Base-by-base conservation (phyloP, 176 grass and related monocot species). In the Avena insularis region DNA sequence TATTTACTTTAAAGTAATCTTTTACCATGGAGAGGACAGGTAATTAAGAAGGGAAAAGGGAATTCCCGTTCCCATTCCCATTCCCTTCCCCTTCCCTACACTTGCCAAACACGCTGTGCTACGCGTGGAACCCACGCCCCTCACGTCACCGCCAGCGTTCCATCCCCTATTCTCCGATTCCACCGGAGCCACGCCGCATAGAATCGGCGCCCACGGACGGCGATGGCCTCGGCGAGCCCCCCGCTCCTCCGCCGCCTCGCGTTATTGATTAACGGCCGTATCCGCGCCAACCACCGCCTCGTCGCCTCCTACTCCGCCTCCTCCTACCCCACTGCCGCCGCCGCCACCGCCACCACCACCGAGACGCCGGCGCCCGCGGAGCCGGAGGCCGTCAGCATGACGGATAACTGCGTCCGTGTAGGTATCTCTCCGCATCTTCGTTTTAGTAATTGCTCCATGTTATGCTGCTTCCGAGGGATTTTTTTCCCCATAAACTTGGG, bases 351-450 rank as follows among this genome's bases (percentile, higher is more conserved):
- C 59, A 4, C 55, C 59, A 23, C 69, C 38, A 14, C 50, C 77
- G 58, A 56, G 50, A 36, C 50, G 75, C 82, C 15, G 78, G 40
- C 61, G 78, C 49, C 48, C 9, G 59, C 33, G 19, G 83, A 81
- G 68, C 35, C 69, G 36, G 78, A 90, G 71, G 40, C 31, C 29
- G 83, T 86, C 83, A 51, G 61, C 83, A 76, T 89, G 88, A 85
- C 88, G 53, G 83, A 86, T 9, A 84, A 54, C 55, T 90, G 88
- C 88, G 72, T 90, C 13, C 71, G 51, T 17, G 88, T 90, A 77
- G 51, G 61, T 85, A 27, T 14, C 59, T 15, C 5, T 64, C 36
- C 29, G 10, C 27, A 6, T 10, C 48, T 66, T 53, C 19, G 23
- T 13, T 85, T 77, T 20, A 17, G 58, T 6, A 65, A 17, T 47